phyloP scores from a whole-genome alignment of 1,284 basidiomycete genomes.

The Ceratobasidium sp. region DNA sequence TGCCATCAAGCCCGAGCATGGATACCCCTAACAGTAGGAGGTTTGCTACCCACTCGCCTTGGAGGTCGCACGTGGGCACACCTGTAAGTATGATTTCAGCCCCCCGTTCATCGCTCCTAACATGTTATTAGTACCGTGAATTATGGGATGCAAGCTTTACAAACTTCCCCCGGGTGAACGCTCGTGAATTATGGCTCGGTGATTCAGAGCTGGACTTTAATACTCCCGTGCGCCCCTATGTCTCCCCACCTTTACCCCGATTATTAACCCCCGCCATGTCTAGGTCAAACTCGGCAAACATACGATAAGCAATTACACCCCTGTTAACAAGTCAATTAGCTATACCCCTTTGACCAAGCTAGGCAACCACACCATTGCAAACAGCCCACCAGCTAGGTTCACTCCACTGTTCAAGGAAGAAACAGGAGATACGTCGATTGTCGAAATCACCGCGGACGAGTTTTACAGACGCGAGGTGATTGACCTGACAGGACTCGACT shows the following conservation, averaged over 20 bases:
- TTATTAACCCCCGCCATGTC: not conserved
- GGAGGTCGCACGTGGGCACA: constrained; percentile 31
- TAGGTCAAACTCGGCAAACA: constrained; percentile 18
- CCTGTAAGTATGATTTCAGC: not conserved
- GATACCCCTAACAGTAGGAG: not conserved
- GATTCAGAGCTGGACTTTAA: constrained; percentile 15
- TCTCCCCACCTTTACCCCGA: not conserved
- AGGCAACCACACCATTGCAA: constrained; percentile 1
- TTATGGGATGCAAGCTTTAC: constrained; percentile 2
- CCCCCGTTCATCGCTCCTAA: not conserved
- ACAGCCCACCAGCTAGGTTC: not conserved
- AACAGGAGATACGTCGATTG: not conserved
- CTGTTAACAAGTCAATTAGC: too few relatives aligned
- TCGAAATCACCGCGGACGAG: constrained; percentile 19
- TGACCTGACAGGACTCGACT: constrained; percentile 20
- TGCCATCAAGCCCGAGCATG: not conserved
- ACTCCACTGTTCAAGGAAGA: constrained; percentile 16
- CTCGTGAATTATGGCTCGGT: not conserved
- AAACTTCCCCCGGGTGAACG: too few relatives aligned
- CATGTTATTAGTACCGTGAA: constrained; percentile 10
- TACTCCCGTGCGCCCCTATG: not conserved
- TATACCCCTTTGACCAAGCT: constrained; percentile 5
- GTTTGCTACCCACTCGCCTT: not conserved
- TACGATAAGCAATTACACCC: constrained; percentile 10
- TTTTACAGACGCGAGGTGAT: constrained; percentile 22